These are phyloP conservation scores for Mucor racemosus DNA, from an alignment of 371 early-diverging fungal species.

Conservation along the genomic window DNA sequence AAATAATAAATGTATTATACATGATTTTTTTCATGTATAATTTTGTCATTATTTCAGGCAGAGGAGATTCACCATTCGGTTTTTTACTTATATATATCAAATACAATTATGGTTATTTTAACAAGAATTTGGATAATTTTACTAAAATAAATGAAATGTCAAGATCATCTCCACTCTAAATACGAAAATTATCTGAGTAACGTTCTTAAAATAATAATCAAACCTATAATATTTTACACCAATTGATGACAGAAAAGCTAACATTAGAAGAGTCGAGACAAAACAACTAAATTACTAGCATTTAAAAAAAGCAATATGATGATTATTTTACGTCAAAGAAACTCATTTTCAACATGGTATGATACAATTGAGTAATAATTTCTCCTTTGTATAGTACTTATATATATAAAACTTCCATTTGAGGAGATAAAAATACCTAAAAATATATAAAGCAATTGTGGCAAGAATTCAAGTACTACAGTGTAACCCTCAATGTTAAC, in stretches of 20 bases:
- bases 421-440: conserved; percentile 3
- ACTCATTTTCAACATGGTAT: background rate
- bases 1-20: background rate
- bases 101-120: background rate
- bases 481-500: background rate
- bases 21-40: too few species aligned
- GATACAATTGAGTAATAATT: background rate
- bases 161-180: conserved; percentile 1
- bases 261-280: background rate
- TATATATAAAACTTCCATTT: conserved; percentile 2
- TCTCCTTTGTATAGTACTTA: background rate
- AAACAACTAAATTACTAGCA: background rate
- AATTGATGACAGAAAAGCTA: background rate
- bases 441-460: background rate
- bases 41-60: background rate
- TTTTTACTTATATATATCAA: background rate
- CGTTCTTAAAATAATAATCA: background rate
- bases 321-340: background rate
- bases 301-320: background rate
- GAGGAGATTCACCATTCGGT: too few species aligned
- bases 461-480: background rate
- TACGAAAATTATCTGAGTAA: background rate
- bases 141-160: background rate
- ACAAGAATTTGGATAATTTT: background rate
- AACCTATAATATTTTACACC: background rate